Conservation (phyloP, 1,284 basidiomycete species). For the Ceratobasidium sp. region DNA sequence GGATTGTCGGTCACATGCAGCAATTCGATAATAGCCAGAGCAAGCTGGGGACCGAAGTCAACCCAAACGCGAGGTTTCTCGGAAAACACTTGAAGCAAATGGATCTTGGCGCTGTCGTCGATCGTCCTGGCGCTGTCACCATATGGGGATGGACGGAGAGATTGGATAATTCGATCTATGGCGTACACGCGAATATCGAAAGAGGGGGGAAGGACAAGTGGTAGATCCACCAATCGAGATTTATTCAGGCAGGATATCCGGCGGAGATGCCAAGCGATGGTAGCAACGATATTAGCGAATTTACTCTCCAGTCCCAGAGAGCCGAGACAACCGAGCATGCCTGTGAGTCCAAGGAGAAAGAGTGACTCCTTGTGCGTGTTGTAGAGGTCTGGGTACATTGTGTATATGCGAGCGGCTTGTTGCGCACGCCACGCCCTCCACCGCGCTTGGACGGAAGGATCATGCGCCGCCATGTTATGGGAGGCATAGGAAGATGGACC, state of each 20-base stretch:
- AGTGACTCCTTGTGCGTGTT: not conserved
- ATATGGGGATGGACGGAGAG: not conserved
- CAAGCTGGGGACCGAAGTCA: not conserved
- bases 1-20: not conserved
- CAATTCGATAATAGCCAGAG: not conserved
- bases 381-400: not conserved
- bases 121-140: not conserved
- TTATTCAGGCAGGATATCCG: not conserved
- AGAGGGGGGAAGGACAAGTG: not conserved
- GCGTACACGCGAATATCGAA: conserved; percentile 3
- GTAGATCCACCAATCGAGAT: not conserved
- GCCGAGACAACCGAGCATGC: not conserved
- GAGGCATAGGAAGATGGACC: not conserved
- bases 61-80: not conserved
- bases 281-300: not conserved
- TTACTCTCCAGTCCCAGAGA: not conserved
- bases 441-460: not conserved
- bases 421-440: not conserved
- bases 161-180: not conserved
- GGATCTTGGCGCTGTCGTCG: not conserved
- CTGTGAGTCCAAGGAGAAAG: not conserved
- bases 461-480: not conserved
- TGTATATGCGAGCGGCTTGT: not conserved
- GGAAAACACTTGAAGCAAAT: not conserved
- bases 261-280: not conserved